phyloP scores from a whole-genome alignment of 371 early-diverging fungal genomes.

The Mucor plumbeus region DNA sequence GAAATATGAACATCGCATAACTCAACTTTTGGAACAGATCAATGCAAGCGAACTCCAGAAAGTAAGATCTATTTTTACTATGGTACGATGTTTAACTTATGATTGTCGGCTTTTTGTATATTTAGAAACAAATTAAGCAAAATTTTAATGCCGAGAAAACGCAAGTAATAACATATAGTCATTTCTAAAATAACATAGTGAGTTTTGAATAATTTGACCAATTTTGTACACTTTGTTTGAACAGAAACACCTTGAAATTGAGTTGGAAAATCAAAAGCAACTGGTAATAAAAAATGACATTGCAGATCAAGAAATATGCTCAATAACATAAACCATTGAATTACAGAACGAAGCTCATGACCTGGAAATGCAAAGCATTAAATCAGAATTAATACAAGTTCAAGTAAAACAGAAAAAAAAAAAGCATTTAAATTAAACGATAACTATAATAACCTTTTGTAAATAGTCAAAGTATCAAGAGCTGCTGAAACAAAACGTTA shows the following conservation, averaged over 20 bases:
- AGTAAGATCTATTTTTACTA: not conserved
- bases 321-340: not conserved
- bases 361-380: not conserved
- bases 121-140: not conserved
- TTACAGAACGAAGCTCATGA: not conserved
- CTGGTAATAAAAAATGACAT: not conserved
- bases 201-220: not conserved
- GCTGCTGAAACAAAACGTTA: not conserved
- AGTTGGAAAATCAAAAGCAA: conserved; percentile 3
- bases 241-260: not conserved
- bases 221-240: not conserved
- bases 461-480: not conserved
- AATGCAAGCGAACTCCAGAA: not conserved
- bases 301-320: not conserved
- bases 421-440: no score
- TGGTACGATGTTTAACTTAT: not conserved
- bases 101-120: not conserved
- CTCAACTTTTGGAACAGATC: not conserved
- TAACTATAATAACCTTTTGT: not conserved
- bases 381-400: not conserved
- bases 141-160: not conserved
- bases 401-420: not conserved
- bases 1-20: conserved; percentile 4
- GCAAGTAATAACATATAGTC: not conserved
- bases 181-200: not conserved